phyloP scores from a whole-genome alignment of 208 protist species.

The Naegleria lovaniensis region DNA sequence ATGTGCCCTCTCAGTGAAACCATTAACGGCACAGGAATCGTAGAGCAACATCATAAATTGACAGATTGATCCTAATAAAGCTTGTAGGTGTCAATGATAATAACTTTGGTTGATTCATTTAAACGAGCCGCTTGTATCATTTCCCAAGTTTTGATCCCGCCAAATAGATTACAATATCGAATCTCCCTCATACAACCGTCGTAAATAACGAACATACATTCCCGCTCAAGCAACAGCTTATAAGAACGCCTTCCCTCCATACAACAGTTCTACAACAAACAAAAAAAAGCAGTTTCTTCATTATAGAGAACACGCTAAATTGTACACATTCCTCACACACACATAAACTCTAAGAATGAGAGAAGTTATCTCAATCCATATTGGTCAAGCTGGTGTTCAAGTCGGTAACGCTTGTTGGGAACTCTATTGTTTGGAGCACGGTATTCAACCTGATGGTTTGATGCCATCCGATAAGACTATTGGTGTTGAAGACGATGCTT shows the following conservation, averaged over 20 bases:
- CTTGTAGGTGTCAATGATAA: too few species aligned
- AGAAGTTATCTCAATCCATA: conserved; percentile 85
- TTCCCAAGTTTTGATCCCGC: too few species aligned
- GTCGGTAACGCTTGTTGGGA: conserved; percentile 49
- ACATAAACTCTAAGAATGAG: conserved; percentile 72
- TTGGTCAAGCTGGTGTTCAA: conserved; percentile 92
- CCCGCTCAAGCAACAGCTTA: too few species aligned
- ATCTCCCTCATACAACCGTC: too few species aligned
- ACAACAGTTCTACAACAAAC: not conserved
- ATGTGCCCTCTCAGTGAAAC: not conserved
- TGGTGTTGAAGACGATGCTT: conserved; percentile 68
- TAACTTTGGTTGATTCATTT: too few species aligned
- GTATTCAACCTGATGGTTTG: conserved; percentile 70
- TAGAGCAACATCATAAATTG: not conserved
- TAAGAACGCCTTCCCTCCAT: not conserved
- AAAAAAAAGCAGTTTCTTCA: not conserved
- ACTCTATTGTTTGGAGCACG: conserved; percentile 80
- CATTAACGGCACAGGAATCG: not conserved
- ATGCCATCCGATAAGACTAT: conserved; percentile 50
- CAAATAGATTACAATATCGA: too few species aligned
- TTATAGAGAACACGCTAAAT: not conserved
- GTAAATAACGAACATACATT: too few species aligned
- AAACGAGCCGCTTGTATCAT: too few species aligned
- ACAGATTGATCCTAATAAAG: too few species aligned
- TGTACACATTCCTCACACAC: too few species aligned